Evolutionary conservation across 257 asterid genomes (phyloP).

Genomic region (Salvia miltiorrhiza): DNA sequence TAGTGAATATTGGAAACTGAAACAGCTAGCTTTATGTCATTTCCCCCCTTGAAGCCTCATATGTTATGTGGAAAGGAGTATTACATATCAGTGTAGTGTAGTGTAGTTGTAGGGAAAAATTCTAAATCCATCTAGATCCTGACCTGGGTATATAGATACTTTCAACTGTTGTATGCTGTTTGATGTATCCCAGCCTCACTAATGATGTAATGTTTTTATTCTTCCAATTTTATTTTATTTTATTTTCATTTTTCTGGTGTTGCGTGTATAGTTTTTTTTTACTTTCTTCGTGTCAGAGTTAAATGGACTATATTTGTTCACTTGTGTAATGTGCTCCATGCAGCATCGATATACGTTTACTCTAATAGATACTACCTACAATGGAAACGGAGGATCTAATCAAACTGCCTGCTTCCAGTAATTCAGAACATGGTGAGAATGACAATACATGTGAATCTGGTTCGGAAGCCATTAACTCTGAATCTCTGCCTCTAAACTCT

Average conservation of each 20-base stretch:
- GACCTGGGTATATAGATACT: background rate
- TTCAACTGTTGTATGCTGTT: background rate
- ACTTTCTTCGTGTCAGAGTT: background rate
- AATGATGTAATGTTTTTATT: background rate
- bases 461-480: conserved; percentile 27
- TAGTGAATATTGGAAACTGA: background rate
- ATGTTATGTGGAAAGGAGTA: background rate
- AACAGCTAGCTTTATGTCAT: conserved; percentile 8
- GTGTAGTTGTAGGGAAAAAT: background rate
- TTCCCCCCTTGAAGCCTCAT: background rate
- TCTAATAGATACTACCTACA: conserved; percentile 9
- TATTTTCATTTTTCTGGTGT: background rate
- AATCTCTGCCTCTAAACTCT: conserved; percentile 27
- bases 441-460: conserved; percentile 27
- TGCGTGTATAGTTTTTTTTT: background rate
- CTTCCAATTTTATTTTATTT: background rate
- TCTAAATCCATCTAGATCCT: background rate
- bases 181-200: conserved; percentile 5
- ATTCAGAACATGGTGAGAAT: conserved; percentile 38
- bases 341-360: conserved; percentile 2
- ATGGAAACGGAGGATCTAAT: conserved; percentile 66
- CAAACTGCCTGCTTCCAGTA: conserved; percentile 45
- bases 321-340: conserved; percentile 11
- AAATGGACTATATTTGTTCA: background rate
- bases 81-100: background rate